phyloP scores from a whole-genome alignment of 2,329 filamentous ascomycete genomes.

The Ophiostoma sp. region DNA sequence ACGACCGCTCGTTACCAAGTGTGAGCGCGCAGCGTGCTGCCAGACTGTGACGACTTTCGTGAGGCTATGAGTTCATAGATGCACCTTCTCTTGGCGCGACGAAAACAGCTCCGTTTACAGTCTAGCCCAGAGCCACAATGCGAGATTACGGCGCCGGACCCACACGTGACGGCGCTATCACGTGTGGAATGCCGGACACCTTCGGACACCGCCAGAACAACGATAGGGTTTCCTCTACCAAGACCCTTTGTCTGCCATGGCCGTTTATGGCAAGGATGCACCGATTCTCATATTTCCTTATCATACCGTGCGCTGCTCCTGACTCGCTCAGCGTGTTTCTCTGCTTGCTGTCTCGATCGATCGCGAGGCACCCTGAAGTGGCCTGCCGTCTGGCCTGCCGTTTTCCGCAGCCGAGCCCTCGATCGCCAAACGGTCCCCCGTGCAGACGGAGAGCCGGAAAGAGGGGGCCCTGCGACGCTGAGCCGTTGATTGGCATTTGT shows the following conservation, averaged over 20 bases:
- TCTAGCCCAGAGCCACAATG: not conserved
- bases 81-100: not conserved
- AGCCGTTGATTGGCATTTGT: not conserved
- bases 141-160: not conserved
- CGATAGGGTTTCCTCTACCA: not conserved
- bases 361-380: not conserved
- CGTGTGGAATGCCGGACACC: constrained; percentile 7
- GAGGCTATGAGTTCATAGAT: not conserved
- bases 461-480: constrained; percentile 1
- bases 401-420: not conserved
- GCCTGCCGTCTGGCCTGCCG: not conserved
- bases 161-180: constrained; percentile 5
- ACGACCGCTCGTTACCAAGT: no score
- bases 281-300: not conserved
- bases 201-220: constrained; percentile 1
- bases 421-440: not conserved
- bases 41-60: not conserved
- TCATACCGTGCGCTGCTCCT: not conserved
- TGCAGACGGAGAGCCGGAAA: not conserved
- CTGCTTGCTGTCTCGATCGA: constrained; percentile 5
- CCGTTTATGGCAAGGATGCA: not conserved
- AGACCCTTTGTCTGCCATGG: not conserved
- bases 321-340: not conserved
- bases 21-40: no score
- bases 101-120: constrained; percentile 6